Conservation (phyloP, 805 yeast genomes). For the Millerago galiae region DNA sequence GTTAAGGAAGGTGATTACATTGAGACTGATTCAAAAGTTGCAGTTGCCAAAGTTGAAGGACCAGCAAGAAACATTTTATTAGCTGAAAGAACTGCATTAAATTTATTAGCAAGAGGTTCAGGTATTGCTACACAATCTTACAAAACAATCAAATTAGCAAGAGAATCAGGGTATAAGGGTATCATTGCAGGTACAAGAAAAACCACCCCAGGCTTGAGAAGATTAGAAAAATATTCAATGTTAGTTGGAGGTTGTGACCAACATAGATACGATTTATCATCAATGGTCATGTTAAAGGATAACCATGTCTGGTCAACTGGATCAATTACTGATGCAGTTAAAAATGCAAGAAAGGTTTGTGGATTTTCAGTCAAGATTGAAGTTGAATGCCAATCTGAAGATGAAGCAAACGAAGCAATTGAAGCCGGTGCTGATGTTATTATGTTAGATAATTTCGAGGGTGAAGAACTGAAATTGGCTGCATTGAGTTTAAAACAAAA, state of each 20-base stretch:
- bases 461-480: constrained; percentile 54
- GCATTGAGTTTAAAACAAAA: constrained; percentile 55
- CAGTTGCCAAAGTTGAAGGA: constrained; percentile 75
- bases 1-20: constrained; percentile 61
- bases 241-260: constrained; percentile 91
- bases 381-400: constrained; percentile 83
- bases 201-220: constrained; percentile 93
- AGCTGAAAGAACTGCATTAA: constrained; percentile 83
- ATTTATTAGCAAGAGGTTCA: constrained; percentile 72
- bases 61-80: constrained; percentile 72
- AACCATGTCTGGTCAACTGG: constrained; percentile 93
- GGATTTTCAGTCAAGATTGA: constrained; percentile 90
- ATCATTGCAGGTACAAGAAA: constrained; percentile 93
- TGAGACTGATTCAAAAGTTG: constrained; percentile 51
- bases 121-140: constrained; percentile 81
- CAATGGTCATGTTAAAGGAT: constrained; percentile 96
- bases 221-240: constrained; percentile 90
- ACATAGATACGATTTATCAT: constrained; percentile 83
- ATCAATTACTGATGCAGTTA: constrained; percentile 79
- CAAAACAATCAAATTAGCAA: constrained; percentile 53
- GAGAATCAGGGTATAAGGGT: constrained; percentile 65
- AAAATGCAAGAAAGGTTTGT: constrained; percentile 67
- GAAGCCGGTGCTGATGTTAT: constrained; percentile 93
- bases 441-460: constrained; percentile 86
- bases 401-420: constrained; percentile 88